phyloP scores from a whole-genome alignment of 2,329 filamentous ascomycete genomes.

The Ophiostoma himal-ulmi region DNA sequence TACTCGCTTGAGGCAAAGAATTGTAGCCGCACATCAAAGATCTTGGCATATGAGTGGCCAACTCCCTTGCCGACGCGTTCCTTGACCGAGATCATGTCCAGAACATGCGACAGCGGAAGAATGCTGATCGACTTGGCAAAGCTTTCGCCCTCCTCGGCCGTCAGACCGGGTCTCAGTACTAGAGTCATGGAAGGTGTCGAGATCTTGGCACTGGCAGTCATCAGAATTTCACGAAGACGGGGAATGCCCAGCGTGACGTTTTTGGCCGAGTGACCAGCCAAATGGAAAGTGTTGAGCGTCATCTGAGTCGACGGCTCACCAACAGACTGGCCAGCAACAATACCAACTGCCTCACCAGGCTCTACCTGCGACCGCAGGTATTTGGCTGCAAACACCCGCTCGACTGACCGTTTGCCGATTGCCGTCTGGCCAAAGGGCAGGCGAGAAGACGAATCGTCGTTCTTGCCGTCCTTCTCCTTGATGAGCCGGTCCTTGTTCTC shows the following conservation, averaged over 20 bases:
- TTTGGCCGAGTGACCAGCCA: slow-evolving; percentile 95
- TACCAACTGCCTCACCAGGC: slow-evolving; percentile 91
- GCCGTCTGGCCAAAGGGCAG: slow-evolving; percentile 33
- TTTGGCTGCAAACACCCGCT: slow-evolving; percentile 81
- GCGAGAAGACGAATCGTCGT: slow-evolving; percentile 27
- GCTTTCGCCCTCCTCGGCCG: slow-evolving; percentile 60
- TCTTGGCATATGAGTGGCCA: slow-evolving; percentile 66
- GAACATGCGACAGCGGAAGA: slow-evolving; percentile 73
- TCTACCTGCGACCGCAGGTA: slow-evolving; percentile 90
- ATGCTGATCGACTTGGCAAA: slow-evolving; percentile 92
- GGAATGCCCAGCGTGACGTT: slow-evolving; percentile 99
- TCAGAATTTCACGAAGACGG: slow-evolving; percentile 91
- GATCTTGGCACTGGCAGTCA: slow-evolving; percentile 88
- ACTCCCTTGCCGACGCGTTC: slow-evolving; percentile 71
- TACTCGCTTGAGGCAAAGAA: slow-evolving; percentile 87
- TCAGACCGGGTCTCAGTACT: slow-evolving; percentile 66
- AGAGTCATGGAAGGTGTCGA: slow-evolving; percentile 89
- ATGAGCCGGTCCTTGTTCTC: slow-evolving; percentile 62
- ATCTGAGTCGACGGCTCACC: slow-evolving; percentile 98
- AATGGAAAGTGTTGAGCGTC: slow-evolving; percentile 99
- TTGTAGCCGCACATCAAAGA: slow-evolving; percentile 73
- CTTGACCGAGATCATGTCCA: slow-evolving; percentile 73
- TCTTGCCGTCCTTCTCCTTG: slow-evolving; percentile 37
- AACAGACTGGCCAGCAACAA: slow-evolving; percentile 92
- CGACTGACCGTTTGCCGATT: slow-evolving; percentile 65